Base-by-base conservation (phyloP, 1,139 yeast species). In the Zygosaccharomyces sapae region DNA sequence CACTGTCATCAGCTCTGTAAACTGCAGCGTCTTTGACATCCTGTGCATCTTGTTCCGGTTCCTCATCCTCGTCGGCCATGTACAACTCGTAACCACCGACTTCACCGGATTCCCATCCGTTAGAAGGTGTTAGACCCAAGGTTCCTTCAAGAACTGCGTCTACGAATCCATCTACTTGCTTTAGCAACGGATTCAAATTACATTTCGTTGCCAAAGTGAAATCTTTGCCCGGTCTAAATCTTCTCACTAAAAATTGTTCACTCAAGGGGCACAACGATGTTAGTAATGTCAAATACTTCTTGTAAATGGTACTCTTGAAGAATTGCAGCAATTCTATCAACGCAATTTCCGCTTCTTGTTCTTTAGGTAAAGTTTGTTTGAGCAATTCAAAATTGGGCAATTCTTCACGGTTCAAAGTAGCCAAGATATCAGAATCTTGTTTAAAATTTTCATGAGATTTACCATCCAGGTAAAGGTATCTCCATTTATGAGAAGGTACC, bases 171-270 rank as follows among this genome's bases (percentile, higher is more conserved):
- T 58, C 59, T 12, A 58, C 50, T n/a, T 54, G 51, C 20, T 60
- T 55, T 27, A 67, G 65, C 8, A 66, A 70, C 13, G 61, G 61
- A 18, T 74, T 68, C 38, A 73, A 70, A 38, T 79, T 83, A 4
- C 83, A 73, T 8, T 86, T 77, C 0, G 97, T 87, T 0, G 98
- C 98, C 43, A 94, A 72, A 3, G 92, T 90, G 66, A 87, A 94
- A 66, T 94, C 99, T 34, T 80, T 81, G 1, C 97, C 98, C 0
- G 97, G 98, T 57, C 98, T 78, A 70, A 94, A 94, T 54, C 97
- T 73, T 62, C 99, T 78, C 2, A 85, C 76, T 35, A 89, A 63
- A 1, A 86, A 70, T 56, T 85, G 86, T 50, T 86, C 87, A 37
- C 83, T 76, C 7, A 80, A 71, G 6, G 86, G 80, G 2, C 75